Base-by-base conservation (phyloP, 495 filamentous ascomycete species). In the Penicillium salamii region DNA sequence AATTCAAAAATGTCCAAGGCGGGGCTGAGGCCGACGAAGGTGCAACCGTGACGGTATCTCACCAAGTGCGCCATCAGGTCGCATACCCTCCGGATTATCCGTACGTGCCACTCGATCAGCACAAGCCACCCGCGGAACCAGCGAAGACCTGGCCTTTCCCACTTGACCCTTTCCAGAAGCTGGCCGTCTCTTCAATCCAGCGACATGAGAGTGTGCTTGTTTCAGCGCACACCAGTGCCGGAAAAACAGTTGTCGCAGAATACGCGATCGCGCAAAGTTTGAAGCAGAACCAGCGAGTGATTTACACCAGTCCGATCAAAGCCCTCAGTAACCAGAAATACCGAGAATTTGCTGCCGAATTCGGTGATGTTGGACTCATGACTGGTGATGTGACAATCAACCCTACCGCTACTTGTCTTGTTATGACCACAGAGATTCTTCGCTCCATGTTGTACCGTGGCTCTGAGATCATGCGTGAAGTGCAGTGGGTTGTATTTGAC, bases 341-440 rank as follows among this genome's bases (percentile, higher is more conserved):
- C 66, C 79, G 93, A 74, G 93, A 98, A 67, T 98, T 98, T 67
- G 80, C 81, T 31, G 90, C 87, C 28, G 91, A 96, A 44, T 98
- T 98, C 71, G 91, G 91, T 33, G 93, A 98, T 67, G 93, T 96
- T 47, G 93, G 93, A 29, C 76, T 98, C 51, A 98, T 98, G 93
- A 98, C 93, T 3, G 93, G 93, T 57, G 93, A 98, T 79, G 95
- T 95, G 49, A 98, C 93, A 21, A 98, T 97, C 71, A 98, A 98
- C 61, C 95, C 95, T 29, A 97, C 93, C 2, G 93, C 93, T 34
- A 96, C 90, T 32, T 97, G 93, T 69, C 80, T 98, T 46, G 93
- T 98, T 57, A 98, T 98, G 93, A 98, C 93, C 3, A 98, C 93
- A 7, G 93, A 98, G 79, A 98, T 98, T 88, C 71, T 98, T 56